These are phyloP conservation scores for Ziziphus jujuba DNA, from an alignment of 306 rosid genomes.

Conservation along the genomic window DNA sequence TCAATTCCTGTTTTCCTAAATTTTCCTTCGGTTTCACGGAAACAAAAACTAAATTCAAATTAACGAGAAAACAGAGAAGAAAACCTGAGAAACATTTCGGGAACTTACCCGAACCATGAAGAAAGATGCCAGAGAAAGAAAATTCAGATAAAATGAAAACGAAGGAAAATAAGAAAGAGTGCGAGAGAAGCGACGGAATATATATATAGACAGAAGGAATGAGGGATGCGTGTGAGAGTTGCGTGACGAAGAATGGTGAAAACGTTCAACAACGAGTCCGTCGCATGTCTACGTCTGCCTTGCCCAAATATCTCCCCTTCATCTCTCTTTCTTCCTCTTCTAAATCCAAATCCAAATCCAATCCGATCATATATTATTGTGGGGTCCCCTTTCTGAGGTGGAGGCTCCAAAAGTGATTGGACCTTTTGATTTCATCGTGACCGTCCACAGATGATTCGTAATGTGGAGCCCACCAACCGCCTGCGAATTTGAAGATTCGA, in stretches of 20 bases:
- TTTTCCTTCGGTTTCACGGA: constrained; percentile 14
- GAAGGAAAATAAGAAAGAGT: not conserved
- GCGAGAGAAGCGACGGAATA: not conserved
- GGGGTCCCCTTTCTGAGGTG: no score
- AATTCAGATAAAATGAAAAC: not conserved
- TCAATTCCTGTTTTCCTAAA: not conserved
- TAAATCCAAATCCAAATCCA: not conserved
- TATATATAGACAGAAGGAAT: constrained; percentile 3
- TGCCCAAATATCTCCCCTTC: constrained; percentile 57
- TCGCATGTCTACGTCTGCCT: constrained; percentile 65
- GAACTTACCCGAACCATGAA: constrained; percentile 34
- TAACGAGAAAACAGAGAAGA: constrained; percentile 2
- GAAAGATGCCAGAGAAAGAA: constrained; percentile 11
- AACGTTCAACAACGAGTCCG: constrained; percentile 59
- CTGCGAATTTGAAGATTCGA: no score
- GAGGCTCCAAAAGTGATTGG: no score
- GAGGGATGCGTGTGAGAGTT: constrained; percentile 55
- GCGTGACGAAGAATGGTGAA: constrained; percentile 63
- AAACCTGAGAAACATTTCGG: constrained; percentile 2
- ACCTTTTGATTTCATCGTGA: no score
- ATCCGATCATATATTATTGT: not conserved
- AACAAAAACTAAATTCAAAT: no score
- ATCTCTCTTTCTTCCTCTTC: not conserved
- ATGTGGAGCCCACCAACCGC: no score
- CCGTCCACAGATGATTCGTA: no score